phyloP scores from a whole-genome alignment of 2,329 filamentous ascomycete species.

The Scolecobasidium constrictum region DNA sequence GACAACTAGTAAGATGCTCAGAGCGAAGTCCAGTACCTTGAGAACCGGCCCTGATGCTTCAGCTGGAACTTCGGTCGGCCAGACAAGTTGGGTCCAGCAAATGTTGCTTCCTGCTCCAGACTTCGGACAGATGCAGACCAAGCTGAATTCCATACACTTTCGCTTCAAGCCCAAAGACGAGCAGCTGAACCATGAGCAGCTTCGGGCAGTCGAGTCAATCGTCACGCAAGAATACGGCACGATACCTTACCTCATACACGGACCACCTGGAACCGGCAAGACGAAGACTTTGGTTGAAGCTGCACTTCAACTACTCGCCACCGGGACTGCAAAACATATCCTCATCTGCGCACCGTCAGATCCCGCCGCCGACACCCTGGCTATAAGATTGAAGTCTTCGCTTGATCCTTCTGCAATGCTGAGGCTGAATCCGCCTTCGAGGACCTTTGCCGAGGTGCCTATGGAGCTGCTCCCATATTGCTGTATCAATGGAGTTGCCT shows the following conservation, averaged over 20 bases:
- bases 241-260: constrained; percentile 36
- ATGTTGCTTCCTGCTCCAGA: constrained; percentile 33
- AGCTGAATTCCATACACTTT: constrained; percentile 24
- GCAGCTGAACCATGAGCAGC: constrained; percentile 37
- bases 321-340: constrained; percentile 20
- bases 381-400: constrained; percentile 26
- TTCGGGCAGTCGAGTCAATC: constrained; percentile 33
- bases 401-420: constrained; percentile 27
- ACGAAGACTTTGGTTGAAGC: constrained; percentile 40
- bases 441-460: constrained; percentile 32
- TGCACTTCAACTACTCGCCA: constrained; percentile 21
- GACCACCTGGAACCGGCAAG: constrained; percentile 42
- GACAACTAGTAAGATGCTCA: neutral
- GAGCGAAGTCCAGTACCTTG: no score
- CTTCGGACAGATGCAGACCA: constrained; percentile 28
- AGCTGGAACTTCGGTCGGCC: neutral
- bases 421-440: constrained; percentile 29
- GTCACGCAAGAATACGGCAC: constrained; percentile 30
- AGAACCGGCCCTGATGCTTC: neutral
- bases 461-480: constrained; percentile 26
- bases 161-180: constrained; percentile 27
- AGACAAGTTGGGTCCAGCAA: constrained; percentile 19
- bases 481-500: constrained; percentile 28
- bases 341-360: constrained; percentile 36
- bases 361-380: constrained; percentile 33